Conservation (phyloP, 208 protist species). For the Leishmania amazonensis region DNA sequence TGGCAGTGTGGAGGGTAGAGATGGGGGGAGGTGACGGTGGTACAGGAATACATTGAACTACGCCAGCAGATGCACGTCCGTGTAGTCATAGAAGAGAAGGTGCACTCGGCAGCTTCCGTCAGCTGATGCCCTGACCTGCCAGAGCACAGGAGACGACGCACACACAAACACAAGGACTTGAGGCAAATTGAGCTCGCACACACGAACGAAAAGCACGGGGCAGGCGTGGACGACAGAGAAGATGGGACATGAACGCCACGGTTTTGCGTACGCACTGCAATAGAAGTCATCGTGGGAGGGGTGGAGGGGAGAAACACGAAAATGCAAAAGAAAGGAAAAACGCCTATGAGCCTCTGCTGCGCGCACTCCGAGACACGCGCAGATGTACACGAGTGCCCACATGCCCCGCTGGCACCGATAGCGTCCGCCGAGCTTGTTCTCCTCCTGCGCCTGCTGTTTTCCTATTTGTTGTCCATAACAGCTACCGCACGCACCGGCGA, state of each 20-base stretch:
- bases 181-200: neutral
- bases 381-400: neutral
- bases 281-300: neutral
- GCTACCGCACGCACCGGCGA: conserved; percentile 54
- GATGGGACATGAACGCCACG: neutral
- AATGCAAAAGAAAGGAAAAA: neutral
- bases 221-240: neutral
- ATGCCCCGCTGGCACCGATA: neutral
- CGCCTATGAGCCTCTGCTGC: neutral
- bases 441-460: neutral
- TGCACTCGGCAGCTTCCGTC: neutral
- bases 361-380: too few relatives aligned
- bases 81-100: neutral
- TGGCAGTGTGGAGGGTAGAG: neutral
- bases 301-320: too few relatives aligned
- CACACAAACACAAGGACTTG: neutral
- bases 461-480: conserved; percentile 17
- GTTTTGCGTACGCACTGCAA: neutral
- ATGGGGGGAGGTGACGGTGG: neutral
- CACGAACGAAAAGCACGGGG: neutral
- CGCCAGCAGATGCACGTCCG: neutral
- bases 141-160: neutral
- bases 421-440: neutral
- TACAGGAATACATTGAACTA: neutral
- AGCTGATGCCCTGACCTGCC: too few relatives aligned